Conservation (phyloP, 2,329 filamentous ascomycete genomes). For the Bipolaris victoriae region DNA sequence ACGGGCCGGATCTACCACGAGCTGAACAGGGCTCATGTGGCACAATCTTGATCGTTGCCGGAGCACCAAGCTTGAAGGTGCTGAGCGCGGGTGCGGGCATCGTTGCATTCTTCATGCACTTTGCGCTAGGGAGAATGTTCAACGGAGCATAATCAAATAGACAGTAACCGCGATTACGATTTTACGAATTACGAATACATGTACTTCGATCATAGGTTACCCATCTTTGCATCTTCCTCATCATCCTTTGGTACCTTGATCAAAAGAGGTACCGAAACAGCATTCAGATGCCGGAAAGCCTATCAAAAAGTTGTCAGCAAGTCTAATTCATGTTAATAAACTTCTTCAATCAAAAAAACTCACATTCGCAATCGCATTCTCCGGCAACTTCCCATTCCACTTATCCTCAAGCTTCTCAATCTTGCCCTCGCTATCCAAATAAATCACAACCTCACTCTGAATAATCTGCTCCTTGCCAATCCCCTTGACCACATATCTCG, state of each 20-base stretch:
- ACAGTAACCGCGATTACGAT: constrained; percentile 23
- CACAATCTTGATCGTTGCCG: constrained; percentile 46
- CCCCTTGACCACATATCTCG: constrained; percentile 61
- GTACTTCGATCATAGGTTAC: constrained; percentile 44
- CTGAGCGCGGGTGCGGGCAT: constrained; percentile 28
- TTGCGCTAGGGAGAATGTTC: constrained; percentile 40
- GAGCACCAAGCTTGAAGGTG: constrained; percentile 22
- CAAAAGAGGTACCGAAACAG: constrained; percentile 58
- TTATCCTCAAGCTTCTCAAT: constrained; percentile 62
- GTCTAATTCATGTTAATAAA: too few species aligned
- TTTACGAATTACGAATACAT: constrained; percentile 32
- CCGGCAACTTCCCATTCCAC: constrained; percentile 61
- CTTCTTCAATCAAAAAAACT: constrained; percentile 31
- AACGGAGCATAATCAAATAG: constrained; percentile 16
- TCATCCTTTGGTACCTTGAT: constrained; percentile 61
- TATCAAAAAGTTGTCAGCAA: constrained; percentile 27
- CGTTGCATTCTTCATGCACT: constrained; percentile 27
- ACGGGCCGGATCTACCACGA: constrained; percentile 44
- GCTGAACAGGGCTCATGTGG: constrained; percentile 45
- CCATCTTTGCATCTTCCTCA: constrained; percentile 58
- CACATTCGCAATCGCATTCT: constrained; percentile 58
- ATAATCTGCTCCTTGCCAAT: constrained; percentile 60
- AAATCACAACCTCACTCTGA: constrained; percentile 57
- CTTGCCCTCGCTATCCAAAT: constrained; percentile 51
- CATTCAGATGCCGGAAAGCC: constrained; percentile 61